Conservation (phyloP, 352 stramenopile genomes). For the Pythium folliculosum region DNA sequence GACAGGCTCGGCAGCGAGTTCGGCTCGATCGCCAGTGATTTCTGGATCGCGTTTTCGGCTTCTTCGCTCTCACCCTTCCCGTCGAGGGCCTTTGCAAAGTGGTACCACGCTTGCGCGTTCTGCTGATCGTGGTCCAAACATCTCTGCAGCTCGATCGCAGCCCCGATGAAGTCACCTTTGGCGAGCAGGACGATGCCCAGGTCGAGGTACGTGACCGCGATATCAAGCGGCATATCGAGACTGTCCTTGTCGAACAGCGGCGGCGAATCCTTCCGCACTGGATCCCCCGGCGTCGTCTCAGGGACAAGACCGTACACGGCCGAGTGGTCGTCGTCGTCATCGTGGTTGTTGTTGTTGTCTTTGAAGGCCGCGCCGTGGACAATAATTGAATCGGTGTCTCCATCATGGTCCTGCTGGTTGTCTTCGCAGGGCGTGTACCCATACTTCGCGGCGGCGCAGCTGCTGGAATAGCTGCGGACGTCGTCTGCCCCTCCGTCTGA, state of each 20-base stretch:
- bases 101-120: constrained; percentile 49
- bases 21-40: constrained; percentile 47
- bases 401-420: constrained; percentile 24
- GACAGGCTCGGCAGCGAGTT: constrained; percentile 57
- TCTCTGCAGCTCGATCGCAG: constrained; percentile 43
- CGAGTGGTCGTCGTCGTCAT: neutral
- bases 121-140: constrained; percentile 40
- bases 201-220: constrained; percentile 52
- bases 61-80: constrained; percentile 36
- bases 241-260: constrained; percentile 32
- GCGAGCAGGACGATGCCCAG: constrained; percentile 49
- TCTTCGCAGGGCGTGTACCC: constrained; percentile 8
- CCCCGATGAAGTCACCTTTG: constrained; percentile 45
- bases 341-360: constrained; percentile 1
- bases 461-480: constrained; percentile 3
- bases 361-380: neutral
- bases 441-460: constrained; percentile 6
- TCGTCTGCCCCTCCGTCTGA: constrained; percentile 9
- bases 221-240: constrained; percentile 41
- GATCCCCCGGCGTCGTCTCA: constrained; percentile 21
- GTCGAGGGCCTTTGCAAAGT: constrained; percentile 69
- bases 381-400: constrained; percentile 4
- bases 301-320: constrained; percentile 23
- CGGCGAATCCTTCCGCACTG: constrained; percentile 17
- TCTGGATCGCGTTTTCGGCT: constrained; percentile 54